Evolutionary conservation across 2,329 filamentous ascomycete genomes (phyloP), one percentile per base, ranked within the genome.

Genomic region (Aspergillus aculeatus): DNA sequence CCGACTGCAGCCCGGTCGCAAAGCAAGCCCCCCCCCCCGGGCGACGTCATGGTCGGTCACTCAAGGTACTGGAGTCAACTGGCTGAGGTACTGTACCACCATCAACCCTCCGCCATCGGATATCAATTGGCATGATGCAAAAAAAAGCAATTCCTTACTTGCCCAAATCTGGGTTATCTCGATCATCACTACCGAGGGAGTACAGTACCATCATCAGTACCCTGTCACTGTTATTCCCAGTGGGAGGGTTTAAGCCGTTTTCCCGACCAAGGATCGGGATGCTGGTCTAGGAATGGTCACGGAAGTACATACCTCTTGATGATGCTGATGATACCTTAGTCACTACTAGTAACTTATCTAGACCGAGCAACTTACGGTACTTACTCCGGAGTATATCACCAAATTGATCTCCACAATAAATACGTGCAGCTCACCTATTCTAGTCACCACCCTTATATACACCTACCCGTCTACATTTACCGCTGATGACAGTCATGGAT

Each of bases 191-290:
- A 35, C 32, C 32, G 1, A 16, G 12, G 14, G 11, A 10, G 5
- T 35, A 35, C 32, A 35, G 32, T 12, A 35, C 14, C 32, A 10
- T 12, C 11, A 35, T 12, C 11, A 35, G 11, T 16, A 56, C 55
- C 55, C 48, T 14, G 59, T 54, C 56, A 21, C 47, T n/a, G 29
- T 44, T 60, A 35, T 52, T 29, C 26, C 26, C 54, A 58, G 14
- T 32, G 48, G 58, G 44, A 57, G 41, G 56, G 58, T 48, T 54
- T 53, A 35, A 35, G 55, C 61, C 59, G 54, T 58, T 61, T 63
- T 61, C 29, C 6, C 41, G 52, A 51, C 55, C 56, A 54, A 47
- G 54, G 56, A 53, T 58, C 51, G 38, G 51, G 41, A 38, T 47
- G 23, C 50, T 49, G 48, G 38, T 44, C 14, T 19, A 35, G 32